phyloP scores from a whole-genome alignment of 371 early-diverging fungal genomes.

The Mortierella sp. region DNA sequence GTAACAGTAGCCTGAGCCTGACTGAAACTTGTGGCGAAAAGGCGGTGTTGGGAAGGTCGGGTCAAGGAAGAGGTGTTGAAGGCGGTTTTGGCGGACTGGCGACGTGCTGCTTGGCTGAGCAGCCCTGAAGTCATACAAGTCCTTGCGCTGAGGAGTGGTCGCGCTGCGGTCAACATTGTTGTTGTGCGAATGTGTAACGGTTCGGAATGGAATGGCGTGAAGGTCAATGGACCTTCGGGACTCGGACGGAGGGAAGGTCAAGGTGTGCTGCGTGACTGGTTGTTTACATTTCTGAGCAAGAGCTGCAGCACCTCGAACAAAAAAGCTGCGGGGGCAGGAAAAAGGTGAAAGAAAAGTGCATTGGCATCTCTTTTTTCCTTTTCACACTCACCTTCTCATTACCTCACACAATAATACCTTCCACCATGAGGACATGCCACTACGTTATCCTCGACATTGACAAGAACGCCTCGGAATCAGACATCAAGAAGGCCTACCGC shows the following conservation, averaged over 20 bases:
- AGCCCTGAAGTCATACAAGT: background rate
- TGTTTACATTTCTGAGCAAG: background rate
- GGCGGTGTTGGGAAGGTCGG: background rate
- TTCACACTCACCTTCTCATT: background rate
- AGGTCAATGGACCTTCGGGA: background rate
- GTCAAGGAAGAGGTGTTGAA: background rate
- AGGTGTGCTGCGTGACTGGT: background rate
- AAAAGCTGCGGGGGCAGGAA: background rate
- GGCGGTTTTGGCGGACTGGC: background rate
- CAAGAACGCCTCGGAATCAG: slow-evolving; percentile 75
- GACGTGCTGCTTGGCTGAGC: background rate
- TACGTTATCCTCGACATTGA: slow-evolving; percentile 92
- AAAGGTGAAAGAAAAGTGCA: background rate
- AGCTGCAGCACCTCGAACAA: background rate
- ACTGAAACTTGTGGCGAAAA: slow-evolving; percentile 7
- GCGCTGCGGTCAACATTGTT: slow-evolving; percentile 16
- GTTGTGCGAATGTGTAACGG: background rate
- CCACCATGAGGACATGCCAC: slow-evolving; percentile 81
- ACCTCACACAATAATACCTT: background rate
- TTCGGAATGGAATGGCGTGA: slow-evolving; percentile 3
- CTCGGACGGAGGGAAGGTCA: background rate
- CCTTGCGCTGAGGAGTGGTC: slow-evolving; percentile 8
- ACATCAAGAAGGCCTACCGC: slow-evolving; percentile 93
- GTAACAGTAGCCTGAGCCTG: background rate
- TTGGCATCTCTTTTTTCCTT: background rate